Percentiles rank a stretch among this genome's conserved stretches.
phyloP scores from a whole-genome alignment of 176 grass and related monocot genomes.

The Eleusine indica region DNA sequence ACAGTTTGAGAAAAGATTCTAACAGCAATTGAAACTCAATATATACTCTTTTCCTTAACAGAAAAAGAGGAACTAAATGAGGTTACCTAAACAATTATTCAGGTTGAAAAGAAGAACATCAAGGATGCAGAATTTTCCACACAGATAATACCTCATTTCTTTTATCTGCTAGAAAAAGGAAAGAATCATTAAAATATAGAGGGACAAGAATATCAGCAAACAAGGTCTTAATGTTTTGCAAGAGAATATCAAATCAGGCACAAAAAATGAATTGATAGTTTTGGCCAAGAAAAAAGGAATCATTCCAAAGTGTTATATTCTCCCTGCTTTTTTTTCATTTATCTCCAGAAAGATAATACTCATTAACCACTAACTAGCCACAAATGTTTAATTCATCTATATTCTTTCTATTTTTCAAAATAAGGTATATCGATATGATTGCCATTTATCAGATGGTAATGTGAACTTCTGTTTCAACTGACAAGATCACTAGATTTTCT shows the following conservation, averaged over 20 bases:
- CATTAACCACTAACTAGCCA: slow-evolving; percentile 17
- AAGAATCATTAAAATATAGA: slow-evolving; percentile 10
- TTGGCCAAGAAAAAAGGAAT: not conserved
- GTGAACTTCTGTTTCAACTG: not conserved
- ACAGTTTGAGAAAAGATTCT: slow-evolving; percentile 50
- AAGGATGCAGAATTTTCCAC: slow-evolving; percentile 36
- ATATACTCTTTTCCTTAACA: slow-evolving; percentile 45
- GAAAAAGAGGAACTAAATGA: slow-evolving; percentile 46
- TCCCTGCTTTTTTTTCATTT: slow-evolving; percentile 22
- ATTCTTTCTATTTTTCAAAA: slow-evolving; percentile 6
- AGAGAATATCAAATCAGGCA: slow-evolving; percentile 46
- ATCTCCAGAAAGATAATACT: slow-evolving; percentile 22
- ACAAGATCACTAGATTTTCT: not conserved
- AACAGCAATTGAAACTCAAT: slow-evolving; percentile 45
- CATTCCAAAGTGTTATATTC: slow-evolving; percentile 41
- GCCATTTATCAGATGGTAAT: not conserved
- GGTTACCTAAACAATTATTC: slow-evolving; percentile 32
- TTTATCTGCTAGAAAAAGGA: slow-evolving; percentile 21
- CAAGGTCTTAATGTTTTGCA: not conserved
- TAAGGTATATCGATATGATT: not conserved
- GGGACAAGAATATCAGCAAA: slow-evolving; percentile 44
- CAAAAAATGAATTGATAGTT: slow-evolving; percentile 43
- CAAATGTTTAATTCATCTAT: slow-evolving; percentile 9
- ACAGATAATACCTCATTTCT: slow-evolving; percentile 13
- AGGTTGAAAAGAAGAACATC: slow-evolving; percentile 29